A percentile compares a stretch with the other conserved stretches of the same genome.
Conservation (phyloP, 1,139 yeast genomes). For the Debaryomyces robertsiae region DNA sequence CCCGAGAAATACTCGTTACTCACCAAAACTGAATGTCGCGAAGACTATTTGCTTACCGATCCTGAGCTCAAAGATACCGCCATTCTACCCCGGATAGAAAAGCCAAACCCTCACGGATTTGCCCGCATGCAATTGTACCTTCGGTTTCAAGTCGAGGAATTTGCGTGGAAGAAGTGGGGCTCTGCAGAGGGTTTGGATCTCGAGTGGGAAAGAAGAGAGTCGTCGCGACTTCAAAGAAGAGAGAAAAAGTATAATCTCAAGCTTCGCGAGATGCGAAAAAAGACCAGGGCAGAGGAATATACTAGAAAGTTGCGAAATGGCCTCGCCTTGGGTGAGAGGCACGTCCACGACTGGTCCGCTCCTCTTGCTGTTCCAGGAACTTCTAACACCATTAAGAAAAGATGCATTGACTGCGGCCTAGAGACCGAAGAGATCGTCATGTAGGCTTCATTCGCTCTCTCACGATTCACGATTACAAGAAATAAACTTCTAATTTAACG, state of each 20-base stretch:
- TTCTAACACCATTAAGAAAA: slow-evolving; percentile 49
- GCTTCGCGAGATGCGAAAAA: slow-evolving; percentile 82
- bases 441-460: slow-evolving; percentile 9
- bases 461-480: too few relatives aligned
- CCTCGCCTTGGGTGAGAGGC: slow-evolving; percentile 51
- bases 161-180: slow-evolving; percentile 95
- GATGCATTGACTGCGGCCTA: slow-evolving; percentile 84
- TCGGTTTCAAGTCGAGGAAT: slow-evolving; percentile 87
- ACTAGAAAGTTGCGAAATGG: slow-evolving; percentile 70
- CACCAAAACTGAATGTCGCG: slow-evolving; percentile 93
- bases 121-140: slow-evolving; percentile 91
- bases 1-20: slow-evolving; percentile 90
- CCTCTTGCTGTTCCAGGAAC: slow-evolving; percentile 43
- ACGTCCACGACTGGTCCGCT: slow-evolving; percentile 79
- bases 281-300: slow-evolving; percentile 89
- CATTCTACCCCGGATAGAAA: slow-evolving; percentile 75
- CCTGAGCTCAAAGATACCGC: slow-evolving; percentile 79
- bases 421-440: slow-evolving; percentile 67
- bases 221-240: slow-evolving; percentile 65
- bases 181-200: slow-evolving; percentile 82
- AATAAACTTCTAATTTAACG: too few relatives aligned
- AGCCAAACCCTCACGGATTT: slow-evolving; percentile 94
- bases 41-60: slow-evolving; percentile 89
- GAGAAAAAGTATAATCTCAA: slow-evolving; percentile 78
- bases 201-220: slow-evolving; percentile 90